Evolutionary conservation across 2,329 filamentous ascomycete genomes (phyloP).

Genomic region (Fusarium tupiense): DNA sequence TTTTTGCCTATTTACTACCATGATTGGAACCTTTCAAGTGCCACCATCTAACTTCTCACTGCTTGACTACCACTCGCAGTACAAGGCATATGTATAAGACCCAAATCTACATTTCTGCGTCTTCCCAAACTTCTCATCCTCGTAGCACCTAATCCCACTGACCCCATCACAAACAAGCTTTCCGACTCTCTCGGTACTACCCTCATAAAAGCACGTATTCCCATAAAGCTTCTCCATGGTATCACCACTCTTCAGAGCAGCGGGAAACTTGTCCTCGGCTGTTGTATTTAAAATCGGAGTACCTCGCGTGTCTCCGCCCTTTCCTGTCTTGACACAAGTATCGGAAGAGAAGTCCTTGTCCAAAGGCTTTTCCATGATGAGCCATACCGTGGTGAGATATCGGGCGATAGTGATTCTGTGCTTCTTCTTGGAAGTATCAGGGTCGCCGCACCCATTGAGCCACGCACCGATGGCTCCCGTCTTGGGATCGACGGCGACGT

Average conservation of each 20-base stretch:
- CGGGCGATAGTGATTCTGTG: neutral
- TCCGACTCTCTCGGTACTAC: neutral
- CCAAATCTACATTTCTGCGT: neutral
- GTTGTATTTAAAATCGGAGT: neutral
- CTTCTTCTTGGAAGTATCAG: neutral
- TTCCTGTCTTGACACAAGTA: neutral
- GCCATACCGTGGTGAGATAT: neutral
- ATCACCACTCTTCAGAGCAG: neutral
- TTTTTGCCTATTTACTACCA: accelerated
- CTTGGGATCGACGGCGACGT: slow-evolving; percentile 9
- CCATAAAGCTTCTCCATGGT: neutral
- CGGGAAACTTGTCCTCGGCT: neutral
- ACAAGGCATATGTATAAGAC: neutral
- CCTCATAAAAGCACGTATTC: neutral
- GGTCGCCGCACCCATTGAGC: slow-evolving; percentile 9
- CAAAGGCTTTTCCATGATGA: neutral
- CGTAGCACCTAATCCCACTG: neutral
- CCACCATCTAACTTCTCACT: neutral
- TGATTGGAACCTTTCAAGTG: accelerated
- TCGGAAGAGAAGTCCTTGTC: neutral
- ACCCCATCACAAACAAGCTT: slow-evolving; percentile 3
- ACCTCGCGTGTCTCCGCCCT: neutral
- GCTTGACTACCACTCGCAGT: neutral
- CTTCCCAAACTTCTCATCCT: neutral
- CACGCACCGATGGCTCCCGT: slow-evolving; percentile 6